A percentile compares a stretch with the other conserved stretches of the same genome.
phyloP scores from a whole-genome alignment of 257 asterid genomes.

The Pogostemon cablin region DNA sequence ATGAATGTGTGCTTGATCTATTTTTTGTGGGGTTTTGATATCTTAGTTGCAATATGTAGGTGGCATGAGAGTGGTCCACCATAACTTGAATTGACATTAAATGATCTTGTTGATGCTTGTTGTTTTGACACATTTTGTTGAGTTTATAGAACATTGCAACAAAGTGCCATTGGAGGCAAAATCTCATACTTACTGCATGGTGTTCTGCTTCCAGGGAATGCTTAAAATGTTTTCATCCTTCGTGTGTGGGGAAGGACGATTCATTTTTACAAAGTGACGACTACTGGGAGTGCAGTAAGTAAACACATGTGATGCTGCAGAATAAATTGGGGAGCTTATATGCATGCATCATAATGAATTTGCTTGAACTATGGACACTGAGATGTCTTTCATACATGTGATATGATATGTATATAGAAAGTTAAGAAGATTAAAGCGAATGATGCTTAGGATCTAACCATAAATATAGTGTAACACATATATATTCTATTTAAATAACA shows the following conservation, averaged over 20 bases:
- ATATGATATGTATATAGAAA: background rate
- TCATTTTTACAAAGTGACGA: conserved; percentile 46
- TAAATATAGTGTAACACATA: background rate
- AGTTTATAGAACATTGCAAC: background rate
- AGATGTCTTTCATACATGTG: background rate
- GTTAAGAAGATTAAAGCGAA: conserved; percentile 1
- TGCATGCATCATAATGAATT: conserved; percentile 10
- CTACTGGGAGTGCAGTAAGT: conserved; percentile 71
- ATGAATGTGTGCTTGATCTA: background rate
- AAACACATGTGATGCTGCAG: background rate
- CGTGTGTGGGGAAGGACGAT: conserved; percentile 56
- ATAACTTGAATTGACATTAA: background rate
- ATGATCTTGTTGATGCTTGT: background rate
- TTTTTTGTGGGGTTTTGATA: background rate
- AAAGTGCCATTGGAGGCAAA: background rate
- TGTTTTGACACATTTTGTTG: background rate
- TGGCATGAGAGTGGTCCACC: too few species aligned
- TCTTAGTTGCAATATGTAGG: background rate
- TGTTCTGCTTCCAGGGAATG: conserved; percentile 63
- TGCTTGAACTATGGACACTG: background rate
- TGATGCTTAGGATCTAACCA: background rate
- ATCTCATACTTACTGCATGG: background rate
- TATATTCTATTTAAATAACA: conserved; percentile 4
- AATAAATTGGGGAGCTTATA: background rate
- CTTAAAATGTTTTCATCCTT: conserved; percentile 68